Conservation (phyloP, 2,329 filamentous ascomycete species). For the Nemania abortiva region DNA sequence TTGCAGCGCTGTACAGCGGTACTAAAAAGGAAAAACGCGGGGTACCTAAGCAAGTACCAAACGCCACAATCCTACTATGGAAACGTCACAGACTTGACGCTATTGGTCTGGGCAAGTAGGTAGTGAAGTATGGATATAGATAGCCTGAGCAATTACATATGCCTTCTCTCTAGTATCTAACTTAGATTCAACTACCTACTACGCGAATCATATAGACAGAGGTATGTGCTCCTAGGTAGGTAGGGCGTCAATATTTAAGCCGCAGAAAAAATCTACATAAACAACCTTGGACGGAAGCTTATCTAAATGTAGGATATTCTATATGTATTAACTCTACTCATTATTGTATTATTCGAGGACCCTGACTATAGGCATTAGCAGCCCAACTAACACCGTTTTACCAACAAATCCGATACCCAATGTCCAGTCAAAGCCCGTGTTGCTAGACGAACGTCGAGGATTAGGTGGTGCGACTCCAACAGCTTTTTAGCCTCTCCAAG, state of each 20-base stretch:
- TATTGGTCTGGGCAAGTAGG: not conserved
- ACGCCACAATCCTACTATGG: constrained; percentile 4
- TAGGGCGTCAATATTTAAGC: not conserved
- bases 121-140: not conserved
- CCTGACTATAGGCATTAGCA: constrained; percentile 12
- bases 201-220: too few species aligned
- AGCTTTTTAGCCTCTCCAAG: constrained; percentile 22
- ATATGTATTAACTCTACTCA: not conserved
- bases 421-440: not conserved
- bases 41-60: constrained; percentile 14
- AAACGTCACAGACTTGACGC: not conserved
- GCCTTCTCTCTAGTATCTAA: too few species aligned
- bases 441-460: not conserved
- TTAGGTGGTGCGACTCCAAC: not conserved
- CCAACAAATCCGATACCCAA: not conserved
- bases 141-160: too few species aligned
- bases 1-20: not conserved
- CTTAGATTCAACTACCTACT: not conserved
- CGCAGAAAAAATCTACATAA: not conserved
- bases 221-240: too few species aligned
- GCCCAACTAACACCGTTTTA: not conserved
- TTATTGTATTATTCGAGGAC: not conserved
- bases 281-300: not conserved
- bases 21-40: constrained; percentile 33
- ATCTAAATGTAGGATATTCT: not conserved